Percentiles rank a stretch among this genome's conserved stretches.
Conservation (phyloP, 2,329 filamentous ascomycete species). For the Eurotiales sp. region DNA sequence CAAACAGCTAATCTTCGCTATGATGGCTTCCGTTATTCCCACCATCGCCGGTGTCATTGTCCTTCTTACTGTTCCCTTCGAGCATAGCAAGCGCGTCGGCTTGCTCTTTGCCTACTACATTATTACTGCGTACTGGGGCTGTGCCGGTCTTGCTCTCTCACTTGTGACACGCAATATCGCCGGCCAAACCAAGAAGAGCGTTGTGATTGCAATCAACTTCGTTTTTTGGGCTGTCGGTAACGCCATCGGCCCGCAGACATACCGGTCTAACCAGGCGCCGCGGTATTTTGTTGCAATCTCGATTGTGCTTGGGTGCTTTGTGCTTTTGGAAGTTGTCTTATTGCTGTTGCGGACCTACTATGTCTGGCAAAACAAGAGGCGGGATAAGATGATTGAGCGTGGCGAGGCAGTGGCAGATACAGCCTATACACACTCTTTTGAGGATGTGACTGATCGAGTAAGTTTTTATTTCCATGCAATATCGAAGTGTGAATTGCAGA, state of each 20-base stretch:
- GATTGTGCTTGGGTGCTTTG: conserved; percentile 1
- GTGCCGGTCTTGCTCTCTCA: conserved; percentile 63
- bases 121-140: conserved; percentile 72
- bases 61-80: conserved; percentile 2
- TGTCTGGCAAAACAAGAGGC: conserved; percentile 1
- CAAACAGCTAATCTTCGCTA: conserved; percentile 2
- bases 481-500: background rate
- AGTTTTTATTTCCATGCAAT: background rate
- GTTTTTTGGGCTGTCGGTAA: conserved; percentile 67
- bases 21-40: conserved; percentile 2
- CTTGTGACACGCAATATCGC: conserved; percentile 67
- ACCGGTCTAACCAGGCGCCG: conserved; percentile 57
- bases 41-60: conserved; percentile 4
- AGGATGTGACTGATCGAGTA: conserved; percentile 4
- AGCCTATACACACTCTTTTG: conserved; percentile 1
- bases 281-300: conserved; percentile 50
- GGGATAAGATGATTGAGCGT: background rate
- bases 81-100: conserved; percentile 42
- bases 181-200: conserved; percentile 69
- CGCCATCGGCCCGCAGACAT: conserved; percentile 63
- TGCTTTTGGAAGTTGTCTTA: conserved; percentile 2
- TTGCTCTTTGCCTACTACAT: conserved; percentile 73
- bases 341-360: background rate
- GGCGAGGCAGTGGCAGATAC: conserved; percentile 1
- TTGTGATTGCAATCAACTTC: conserved; percentile 66